Base-by-base conservation (phyloP, 2,329 filamentous ascomycete genomes). In the Zasmidium angulare region DNA sequence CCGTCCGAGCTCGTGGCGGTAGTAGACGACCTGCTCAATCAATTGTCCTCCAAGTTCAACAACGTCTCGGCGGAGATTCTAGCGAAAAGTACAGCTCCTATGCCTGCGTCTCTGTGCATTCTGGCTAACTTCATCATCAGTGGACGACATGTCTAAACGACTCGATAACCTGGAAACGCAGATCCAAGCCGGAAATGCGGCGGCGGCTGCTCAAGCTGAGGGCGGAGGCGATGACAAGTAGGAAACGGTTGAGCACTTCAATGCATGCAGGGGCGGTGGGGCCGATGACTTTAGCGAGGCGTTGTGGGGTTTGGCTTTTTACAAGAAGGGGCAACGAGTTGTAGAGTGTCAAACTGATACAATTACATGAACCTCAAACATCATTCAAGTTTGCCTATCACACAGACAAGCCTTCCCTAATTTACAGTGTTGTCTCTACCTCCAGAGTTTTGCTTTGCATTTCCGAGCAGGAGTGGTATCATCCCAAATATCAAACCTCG, bases 81-180 rank as follows among this genome's bases (percentile, higher is more conserved):
- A 68, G 84, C 89, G 36, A 96, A 96, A 78, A 90, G 92, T 96
- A 76, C n/a, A 74, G 87, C 78, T 19, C 7, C 20, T 17, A 19
- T 31, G 3, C 11, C 17, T 29, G 11, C 7, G 20, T 40, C 36
- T 3, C 29, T 19, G 26, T 36, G 2, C 9, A 19, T 53, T n/a
- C 14, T 23, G 10, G 22, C 29, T 53, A 6, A 36, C 10, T 22
- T 46, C n/a, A n/a, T 12, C 19, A 48, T n/a, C 61, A 96, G 92
- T 97, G 89, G 93, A 96, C 72, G 92, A 96, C 64, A 96, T 97
- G 92, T 89, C 90, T 12, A 83, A 89, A 63, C 86, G 93, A 23
- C 79, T 97, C 24, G 93, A 97, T 72, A 91, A 87, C 58, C 82
- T 97, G 6, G 93, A 96, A 74, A 81, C 88, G 24, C 87, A 88